Base-by-base conservation (phyloP, 2,329 filamentous ascomycete genomes). In the Lithohypha guttulata region DNA sequence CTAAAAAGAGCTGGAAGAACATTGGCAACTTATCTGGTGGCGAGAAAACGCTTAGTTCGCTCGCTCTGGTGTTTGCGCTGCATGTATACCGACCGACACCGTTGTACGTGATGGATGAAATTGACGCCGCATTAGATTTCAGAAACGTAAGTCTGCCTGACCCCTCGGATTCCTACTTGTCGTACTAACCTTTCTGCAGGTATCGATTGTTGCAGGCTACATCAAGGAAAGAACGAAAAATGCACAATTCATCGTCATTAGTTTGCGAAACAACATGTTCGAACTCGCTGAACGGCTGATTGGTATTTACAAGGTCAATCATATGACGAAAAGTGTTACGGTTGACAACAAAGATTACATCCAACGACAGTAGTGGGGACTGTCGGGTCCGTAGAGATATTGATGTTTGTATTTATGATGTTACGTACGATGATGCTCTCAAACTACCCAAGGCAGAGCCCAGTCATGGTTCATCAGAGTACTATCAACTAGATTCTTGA, bases 1-100 rank as follows among this genome's bases (percentile, higher is more conserved):
- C 91, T 9, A 98, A 98, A 75, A 98, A 98, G 73, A 91, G 82
- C 56, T 98, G 93, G 93, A 98, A 95, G 73, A 98, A 96, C 59
- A 98, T 98, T 57, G 81, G 82, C 56, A 96, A 98, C 59, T 59
- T 98, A 51, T 89, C 81, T 21, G 91, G 91, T 68, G 91, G 91
- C 47, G 91, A 98, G 65, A 98, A 98, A 75, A 98, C 91, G 25
- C 66, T 98, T 46, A 91, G 83, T 51, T 89, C 81, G 61, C 64
- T 98, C 62, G 91, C 91, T 15, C 66, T 98, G 42, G 91, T 98
- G n/a, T 98, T 98, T 68, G 91, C 91, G 20, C 64, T 98, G 53
- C 91, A 98, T 62, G 89, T 96, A 58, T 98, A 95, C 63, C 93
- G 93, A 66, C 91, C 91, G 7, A 98, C 91, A 45, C 91, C 91